Evolutionary conservation across 306 rosid species (phyloP), one percentile per base, ranked within the genome.

Genomic region (Casuarina equisetifolia): DNA sequence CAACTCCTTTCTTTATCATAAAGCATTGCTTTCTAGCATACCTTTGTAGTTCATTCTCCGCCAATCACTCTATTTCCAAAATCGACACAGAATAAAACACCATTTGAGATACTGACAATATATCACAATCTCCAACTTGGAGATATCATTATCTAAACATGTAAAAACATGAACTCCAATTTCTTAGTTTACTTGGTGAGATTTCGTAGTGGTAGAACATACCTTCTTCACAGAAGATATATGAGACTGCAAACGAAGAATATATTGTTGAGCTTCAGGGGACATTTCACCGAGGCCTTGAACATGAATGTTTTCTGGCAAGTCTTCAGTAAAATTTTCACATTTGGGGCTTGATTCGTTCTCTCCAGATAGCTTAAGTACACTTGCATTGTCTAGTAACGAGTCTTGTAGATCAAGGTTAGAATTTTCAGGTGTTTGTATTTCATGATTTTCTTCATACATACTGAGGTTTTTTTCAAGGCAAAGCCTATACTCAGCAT

Each of bases 401-500:
- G 86, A 79, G 61, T 91, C 97, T 75, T 90, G 92, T 45, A 88
- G 58, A 78, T 85, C 92, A 54, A 85, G 61, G 42, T 75, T 76
- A 38, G 84, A 73, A 82, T 36, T 85, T 63, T 80, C 90, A 38
- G 76, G 68, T 76, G 52, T 83, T 74, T 82, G 84, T 57, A 80
- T 88, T 51, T 89, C 97, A 54, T 73, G 66, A 81, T 87, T 87
- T 32, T 76, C 82, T 67, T 89, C 96, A 74, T 74, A 73, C 62
- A 81, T 70, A 76, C 88, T 91, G 40, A 92, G 87, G 63, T 90
- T 95, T 81, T 78, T 89, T 84, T 95, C 97, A 25, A 92, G 89
- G 73, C 96, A 95, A 74, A 95, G 97, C 86, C 98, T 89, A 78
- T 87, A 95, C 79, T 95, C 98, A 63, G 95, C 98, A 86, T 95